A percentile compares a stretch with the other conserved stretches of the same genome.
Evolutionary conservation across 2,329 filamentous ascomycete species (phyloP).

Genomic region (Zasmidium cellare): DNA sequence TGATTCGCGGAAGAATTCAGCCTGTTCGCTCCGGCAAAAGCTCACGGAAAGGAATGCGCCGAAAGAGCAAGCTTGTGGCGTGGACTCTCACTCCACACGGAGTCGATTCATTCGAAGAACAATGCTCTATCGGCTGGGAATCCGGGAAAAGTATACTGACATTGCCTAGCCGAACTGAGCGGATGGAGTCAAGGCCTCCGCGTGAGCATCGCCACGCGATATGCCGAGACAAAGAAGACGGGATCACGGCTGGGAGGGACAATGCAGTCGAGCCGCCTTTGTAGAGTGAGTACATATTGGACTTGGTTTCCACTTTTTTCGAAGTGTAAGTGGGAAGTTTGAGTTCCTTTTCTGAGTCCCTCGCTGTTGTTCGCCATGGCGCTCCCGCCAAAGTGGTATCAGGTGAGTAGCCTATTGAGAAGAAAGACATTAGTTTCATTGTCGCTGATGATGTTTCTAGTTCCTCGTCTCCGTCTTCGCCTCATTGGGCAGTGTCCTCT

Average conservation of each 20-base stretch:
- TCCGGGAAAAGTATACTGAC: not conserved
- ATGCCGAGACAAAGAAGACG: slow-evolving; percentile 1
- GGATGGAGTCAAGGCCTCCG: slow-evolving; percentile 1
- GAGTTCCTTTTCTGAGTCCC: not conserved
- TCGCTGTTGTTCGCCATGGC: slow-evolving; percentile 43
- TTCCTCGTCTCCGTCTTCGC: slow-evolving; percentile 61
- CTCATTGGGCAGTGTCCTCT: slow-evolving; percentile 59
- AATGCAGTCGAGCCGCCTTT: not conserved
- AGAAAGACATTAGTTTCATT: not conserved
- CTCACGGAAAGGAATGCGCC: slow-evolving; percentile 3
- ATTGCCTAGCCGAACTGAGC: slow-evolving; percentile 1
- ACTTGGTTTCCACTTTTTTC: not conserved
- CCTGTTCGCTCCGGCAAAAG: slow-evolving; percentile 3
- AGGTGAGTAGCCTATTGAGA: slow-evolving; percentile 31
- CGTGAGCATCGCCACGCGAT: slow-evolving; percentile 5
- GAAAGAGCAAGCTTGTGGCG: not conserved
- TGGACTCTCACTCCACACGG: not conserved
- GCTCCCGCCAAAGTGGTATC: slow-evolving; percentile 59
- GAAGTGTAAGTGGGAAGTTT: not conserved
- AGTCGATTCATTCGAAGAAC: not conserved
- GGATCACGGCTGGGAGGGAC: not conserved
- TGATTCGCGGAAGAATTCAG: slow-evolving; percentile 8
- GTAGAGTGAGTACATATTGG: not conserved
- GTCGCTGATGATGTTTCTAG: slow-evolving; percentile 31
- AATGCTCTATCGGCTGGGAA: not conserved